These are phyloP conservation scores for Hanseniaspora sp. DNA, from an alignment of 1,139 yeast species.

Conservation along the genomic window DNA sequence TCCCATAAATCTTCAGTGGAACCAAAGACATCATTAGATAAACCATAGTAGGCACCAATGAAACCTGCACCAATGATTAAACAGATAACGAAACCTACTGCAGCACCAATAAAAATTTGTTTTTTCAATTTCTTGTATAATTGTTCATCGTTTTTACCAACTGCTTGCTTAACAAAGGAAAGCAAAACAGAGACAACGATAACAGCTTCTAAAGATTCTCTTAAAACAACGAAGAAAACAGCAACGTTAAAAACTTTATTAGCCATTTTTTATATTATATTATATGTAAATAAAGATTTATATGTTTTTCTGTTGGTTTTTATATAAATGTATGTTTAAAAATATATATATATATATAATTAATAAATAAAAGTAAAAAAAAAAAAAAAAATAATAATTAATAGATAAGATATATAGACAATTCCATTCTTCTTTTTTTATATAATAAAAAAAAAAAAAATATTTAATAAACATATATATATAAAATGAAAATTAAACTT, in stretches of 20 bases:
- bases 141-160: slow-evolving; percentile 28
- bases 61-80: slow-evolving; percentile 63
- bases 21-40: slow-evolving; percentile 74
- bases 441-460: too few relatives aligned
- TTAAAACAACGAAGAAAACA: slow-evolving; percentile 73
- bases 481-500: too few relatives aligned
- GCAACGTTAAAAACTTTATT: slow-evolving; percentile 35
- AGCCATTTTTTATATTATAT: slow-evolving; percentile 17
- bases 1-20: slow-evolving; percentile 84
- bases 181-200: slow-evolving; percentile 74
- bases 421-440: too few relatives aligned
- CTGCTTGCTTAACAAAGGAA: slow-evolving; percentile 61
- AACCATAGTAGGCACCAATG: slow-evolving; percentile 60
- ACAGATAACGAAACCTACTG: slow-evolving; percentile 62
- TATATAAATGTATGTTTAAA: too few relatives aligned
- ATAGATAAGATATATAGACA: too few relatives aligned
- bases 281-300: too few relatives aligned
- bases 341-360: too few relatives aligned
- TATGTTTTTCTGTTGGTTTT: too few relatives aligned
- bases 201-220: slow-evolving; percentile 83
- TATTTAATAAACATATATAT: too few relatives aligned
- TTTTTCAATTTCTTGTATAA: slow-evolving; percentile 37
- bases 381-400: too few relatives aligned
- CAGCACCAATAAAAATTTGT: slow-evolving; percentile 83
- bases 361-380: too few relatives aligned